These are phyloP conservation scores for Xylaria longipes DNA, from an alignment of 495 filamentous ascomycete genomes.

Conservation along the genomic window DNA sequence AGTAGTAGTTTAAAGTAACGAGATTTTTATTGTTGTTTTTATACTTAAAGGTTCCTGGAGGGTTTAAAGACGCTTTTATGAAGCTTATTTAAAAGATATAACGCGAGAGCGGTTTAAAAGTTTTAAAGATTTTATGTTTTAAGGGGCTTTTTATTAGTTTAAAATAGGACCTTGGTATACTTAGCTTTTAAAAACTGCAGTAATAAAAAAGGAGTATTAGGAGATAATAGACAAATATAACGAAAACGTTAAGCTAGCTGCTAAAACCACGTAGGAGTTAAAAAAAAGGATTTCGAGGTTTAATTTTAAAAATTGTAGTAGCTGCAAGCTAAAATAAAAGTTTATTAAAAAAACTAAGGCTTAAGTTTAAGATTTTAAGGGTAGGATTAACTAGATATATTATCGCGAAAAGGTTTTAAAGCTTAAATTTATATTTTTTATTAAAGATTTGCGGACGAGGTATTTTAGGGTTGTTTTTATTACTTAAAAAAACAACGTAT, in stretches of 20 bases:
- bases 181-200: neutral
- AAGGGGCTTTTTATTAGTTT: neutral
- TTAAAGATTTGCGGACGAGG: neutral
- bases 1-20: neutral
- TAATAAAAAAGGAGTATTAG: neutral
- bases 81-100: neutral
- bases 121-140: slow-evolving; percentile 1
- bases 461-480: neutral
- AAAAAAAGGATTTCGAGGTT: neutral
- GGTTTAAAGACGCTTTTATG: neutral
- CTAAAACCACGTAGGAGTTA: neutral
- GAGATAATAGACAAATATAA: slow-evolving; percentile 2
- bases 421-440: slow-evolving; percentile 1
- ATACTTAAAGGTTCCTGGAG: neutral
- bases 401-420: slow-evolving; percentile 6
- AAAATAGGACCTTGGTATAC: neutral
- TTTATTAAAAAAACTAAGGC: neutral
- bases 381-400: neutral
- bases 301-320: neutral
- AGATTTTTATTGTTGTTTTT: neutral
- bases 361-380: neutral
- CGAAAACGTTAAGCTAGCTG: neutral
- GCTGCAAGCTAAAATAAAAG: neutral
- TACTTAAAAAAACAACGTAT: neutral
- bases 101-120: neutral